Base-by-base conservation (phyloP, 495 filamentous ascomycete species). In the Podospora tetraspora region DNA sequence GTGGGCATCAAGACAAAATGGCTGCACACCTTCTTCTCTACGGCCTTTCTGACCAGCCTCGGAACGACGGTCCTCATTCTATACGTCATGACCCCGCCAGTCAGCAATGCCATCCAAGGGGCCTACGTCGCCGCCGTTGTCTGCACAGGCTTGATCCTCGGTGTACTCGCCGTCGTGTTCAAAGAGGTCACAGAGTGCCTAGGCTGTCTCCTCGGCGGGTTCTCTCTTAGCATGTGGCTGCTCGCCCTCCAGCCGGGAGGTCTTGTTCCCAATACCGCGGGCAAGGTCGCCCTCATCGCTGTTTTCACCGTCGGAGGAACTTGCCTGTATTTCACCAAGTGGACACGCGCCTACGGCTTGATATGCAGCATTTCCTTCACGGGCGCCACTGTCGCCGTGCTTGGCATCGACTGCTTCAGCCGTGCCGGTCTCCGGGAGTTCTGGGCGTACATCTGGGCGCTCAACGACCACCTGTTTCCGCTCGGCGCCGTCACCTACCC, bases 321-420 rank as follows among this genome's bases (percentile, higher is more conserved):
- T 70, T 86, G 84, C 10, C 77, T 93, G 11, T 94, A 92, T 22
- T 94, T 97, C 75, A 92, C 86, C 67, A 88, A 86, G 61, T 87
- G 90, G 74, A 97, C 92, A 0, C 84, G 91, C 9, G 85, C 86
- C 0, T 95, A 94, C 73, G 90, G 86, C 12, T 76, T 96, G 64
- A 95, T 97, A 43, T 82, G 78, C 21, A 86, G 84, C 21, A 92
- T 91, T 11, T 88, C 93, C 1, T 95, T 97, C 73, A 82, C 90
- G 29, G 94, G 94, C 13, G 89, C 92, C 10, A 96, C 93, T 0
- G 87, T 86, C 4, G 79, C 90, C 0, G 83, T 95, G 8, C 77
- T 98, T 8, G 94, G 94, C 8, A 91, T 98, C 64, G 94, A 98
- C 76, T 97, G 94, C 76, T 96, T 93, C 73, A 94, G 89, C 72